A percentile compares a stretch with the other conserved stretches of the same genome.
phyloP scores from a whole-genome alignment of 495 filamentous ascomycete genomes.

The Penicillium paradoxum region DNA sequence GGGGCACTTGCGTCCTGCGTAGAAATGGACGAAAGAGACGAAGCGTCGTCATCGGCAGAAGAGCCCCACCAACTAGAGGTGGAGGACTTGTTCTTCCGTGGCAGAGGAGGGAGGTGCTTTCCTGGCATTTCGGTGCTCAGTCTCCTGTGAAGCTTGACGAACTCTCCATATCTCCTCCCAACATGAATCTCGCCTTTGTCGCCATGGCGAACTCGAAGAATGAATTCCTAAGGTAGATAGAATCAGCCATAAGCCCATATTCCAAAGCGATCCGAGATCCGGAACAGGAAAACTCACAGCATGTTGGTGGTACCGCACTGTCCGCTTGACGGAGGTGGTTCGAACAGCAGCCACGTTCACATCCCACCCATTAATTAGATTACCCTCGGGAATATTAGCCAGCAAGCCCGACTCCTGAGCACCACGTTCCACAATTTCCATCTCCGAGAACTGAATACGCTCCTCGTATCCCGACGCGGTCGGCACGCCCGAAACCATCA shows the following conservation, averaged over 20 bases:
- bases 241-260: constrained; percentile 4
- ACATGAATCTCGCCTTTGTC: constrained; percentile 70
- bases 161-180: constrained; percentile 84
- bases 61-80: constrained; percentile 52
- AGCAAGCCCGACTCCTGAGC: constrained; percentile 86
- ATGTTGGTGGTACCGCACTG: constrained; percentile 85
- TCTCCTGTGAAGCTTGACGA: constrained; percentile 69
- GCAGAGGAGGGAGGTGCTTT: constrained; percentile 80
- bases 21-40: constrained; percentile 71
- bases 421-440: constrained; percentile 90
- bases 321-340: constrained; percentile 73
- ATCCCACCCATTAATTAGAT: constrained; percentile 92
- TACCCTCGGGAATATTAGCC: constrained; percentile 80
- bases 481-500: constrained; percentile 97
- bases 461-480: constrained; percentile 98
- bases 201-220: constrained; percentile 73
- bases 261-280: background rate
- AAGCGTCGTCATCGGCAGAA: constrained; percentile 59
- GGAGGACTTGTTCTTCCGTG: constrained; percentile 81
- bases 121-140: constrained; percentile 84
- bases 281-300: constrained; percentile 53
- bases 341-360: constrained; percentile 92
- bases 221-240: constrained; percentile 63
- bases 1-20: constrained; percentile 45
- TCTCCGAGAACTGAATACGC: constrained; percentile 88